Evolutionary conservation across 768 basidiomycete species (phyloP).

Genomic region (Omphalotus guepiniiformis): DNA sequence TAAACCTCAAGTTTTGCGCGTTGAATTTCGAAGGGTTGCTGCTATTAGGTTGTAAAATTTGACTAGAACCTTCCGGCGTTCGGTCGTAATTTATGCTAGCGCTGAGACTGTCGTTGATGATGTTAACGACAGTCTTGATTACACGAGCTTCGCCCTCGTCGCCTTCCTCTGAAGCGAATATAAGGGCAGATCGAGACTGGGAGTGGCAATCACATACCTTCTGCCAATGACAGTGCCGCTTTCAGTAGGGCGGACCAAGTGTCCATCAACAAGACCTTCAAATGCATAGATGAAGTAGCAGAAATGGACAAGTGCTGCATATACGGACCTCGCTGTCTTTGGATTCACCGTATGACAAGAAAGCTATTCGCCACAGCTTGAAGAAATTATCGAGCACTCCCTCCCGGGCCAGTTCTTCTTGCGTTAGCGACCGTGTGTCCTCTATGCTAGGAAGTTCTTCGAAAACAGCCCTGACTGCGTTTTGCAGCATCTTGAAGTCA

Average conservation of each 20-base stretch:
- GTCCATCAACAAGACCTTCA: constrained; percentile 3
- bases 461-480: constrained; percentile 46
- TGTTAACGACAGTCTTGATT: background rate
- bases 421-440: constrained; percentile 54
- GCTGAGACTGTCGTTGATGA: constrained; percentile 5
- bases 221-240: background rate
- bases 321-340: constrained; percentile 45
- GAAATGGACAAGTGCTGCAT: background rate
- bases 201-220: background rate
- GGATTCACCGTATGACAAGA: constrained; percentile 44
- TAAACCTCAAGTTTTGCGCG: constrained; percentile 53
- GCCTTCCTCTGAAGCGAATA: background rate
- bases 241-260: constrained; percentile 9
- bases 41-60: background rate
- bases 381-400: constrained; percentile 52
- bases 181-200: background rate
- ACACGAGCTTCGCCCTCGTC: constrained; percentile 1
- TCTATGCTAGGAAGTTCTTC: constrained; percentile 48
- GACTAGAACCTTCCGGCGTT: too few species aligned
- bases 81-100: too few species aligned
- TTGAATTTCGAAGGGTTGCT: background rate
- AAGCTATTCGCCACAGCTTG: constrained; percentile 47
- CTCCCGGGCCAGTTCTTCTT: constrained; percentile 49
- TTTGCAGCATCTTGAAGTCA: constrained; percentile 45
- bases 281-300: background rate